A percentile compares a stretch with the other conserved stretches of the same genome.
phyloP scores from a whole-genome alignment of 768 basidiomycete genomes.

The Calocybe gangraenosa region DNA sequence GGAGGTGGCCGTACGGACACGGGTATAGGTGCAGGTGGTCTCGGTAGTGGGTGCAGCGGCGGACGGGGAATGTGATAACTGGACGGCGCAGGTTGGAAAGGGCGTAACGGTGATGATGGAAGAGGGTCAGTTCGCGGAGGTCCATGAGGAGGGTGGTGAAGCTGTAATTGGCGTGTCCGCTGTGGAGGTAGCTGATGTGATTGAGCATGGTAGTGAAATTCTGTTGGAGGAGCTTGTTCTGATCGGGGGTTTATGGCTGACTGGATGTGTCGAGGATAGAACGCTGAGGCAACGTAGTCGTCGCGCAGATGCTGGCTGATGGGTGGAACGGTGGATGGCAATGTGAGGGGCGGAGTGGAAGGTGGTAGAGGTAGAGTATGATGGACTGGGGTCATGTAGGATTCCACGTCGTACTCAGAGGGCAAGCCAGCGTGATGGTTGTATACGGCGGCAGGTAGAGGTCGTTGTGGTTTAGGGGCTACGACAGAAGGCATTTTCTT shows the following conservation, averaged over 20 bases:
- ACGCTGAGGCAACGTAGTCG: constrained; percentile 18
- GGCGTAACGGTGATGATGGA: neutral
- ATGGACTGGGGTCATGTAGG: constrained; percentile 29
- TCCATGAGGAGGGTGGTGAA: constrained; percentile 22
- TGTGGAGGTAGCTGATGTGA: constrained; percentile 8
- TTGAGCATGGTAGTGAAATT: neutral
- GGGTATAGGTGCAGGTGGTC: neutral
- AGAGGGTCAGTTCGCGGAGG: constrained; percentile 51
- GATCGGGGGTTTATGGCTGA: constrained; percentile 10
- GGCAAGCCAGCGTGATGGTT: constrained; percentile 36
- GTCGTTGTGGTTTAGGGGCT: constrained; percentile 39
- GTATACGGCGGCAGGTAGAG: constrained; percentile 29
- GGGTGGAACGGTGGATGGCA: constrained; percentile 8
- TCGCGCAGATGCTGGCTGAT: constrained; percentile 12
- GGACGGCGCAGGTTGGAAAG: neutral
- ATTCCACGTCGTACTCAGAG: constrained; percentile 45
- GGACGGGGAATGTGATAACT: neutral
- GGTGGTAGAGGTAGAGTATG: constrained; percentile 16
- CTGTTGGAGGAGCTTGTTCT: neutral
- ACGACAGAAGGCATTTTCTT: constrained; percentile 36
- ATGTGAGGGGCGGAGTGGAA: constrained; percentile 15
- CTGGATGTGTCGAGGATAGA: constrained; percentile 29
- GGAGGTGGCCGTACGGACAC: neutral
- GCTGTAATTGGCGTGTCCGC: constrained; percentile 18
- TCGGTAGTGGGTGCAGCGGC: neutral